Evolutionary conservation across 192 early-diverging fungal genomes (phyloP).

Genomic region (Coemansia sp.): DNA sequence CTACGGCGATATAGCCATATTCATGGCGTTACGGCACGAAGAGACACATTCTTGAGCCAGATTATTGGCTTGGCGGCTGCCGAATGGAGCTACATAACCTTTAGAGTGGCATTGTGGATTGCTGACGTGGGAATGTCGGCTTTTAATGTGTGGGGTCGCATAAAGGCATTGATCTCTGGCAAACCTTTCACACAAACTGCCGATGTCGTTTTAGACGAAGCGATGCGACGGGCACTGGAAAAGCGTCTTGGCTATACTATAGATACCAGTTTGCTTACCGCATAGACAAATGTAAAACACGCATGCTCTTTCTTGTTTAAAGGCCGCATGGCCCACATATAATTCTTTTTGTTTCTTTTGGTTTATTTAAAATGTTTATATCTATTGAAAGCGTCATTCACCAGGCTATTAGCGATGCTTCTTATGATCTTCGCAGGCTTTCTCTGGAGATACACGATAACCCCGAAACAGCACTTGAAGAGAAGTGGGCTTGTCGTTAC

Average conservation of each 20-base stretch:
- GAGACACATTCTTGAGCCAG: slow-evolving; percentile 18
- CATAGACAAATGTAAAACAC: slow-evolving; percentile 35
- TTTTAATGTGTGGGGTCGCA: slow-evolving; percentile 29
- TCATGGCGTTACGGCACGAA: slow-evolving; percentile 12
- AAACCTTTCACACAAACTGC: slow-evolving; percentile 50
- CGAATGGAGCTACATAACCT: slow-evolving; percentile 45
- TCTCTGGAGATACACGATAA: no score
- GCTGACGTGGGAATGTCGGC: slow-evolving; percentile 43
- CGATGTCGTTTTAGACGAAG: slow-evolving; percentile 74
- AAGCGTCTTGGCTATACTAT: slow-evolving; percentile 75
- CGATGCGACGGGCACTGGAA: slow-evolving; percentile 64
- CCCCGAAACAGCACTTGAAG: no score
- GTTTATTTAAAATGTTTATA: no score
- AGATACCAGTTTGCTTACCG: slow-evolving; percentile 74
- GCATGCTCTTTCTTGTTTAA: no score
- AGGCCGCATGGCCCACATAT: no score
- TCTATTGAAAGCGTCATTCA: no score
- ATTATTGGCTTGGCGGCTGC: slow-evolving; percentile 9
- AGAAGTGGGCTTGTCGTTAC: no score
- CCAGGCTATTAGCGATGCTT: no score
- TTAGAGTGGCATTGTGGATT: slow-evolving; percentile 51
- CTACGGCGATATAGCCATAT: slow-evolving; percentile 12
- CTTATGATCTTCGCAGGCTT: no score
- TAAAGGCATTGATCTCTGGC: slow-evolving; percentile 18
- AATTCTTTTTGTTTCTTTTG: no score